Base-by-base conservation (phyloP, 2,329 filamentous ascomycete genomes). In the Orbilia javanica region DNA sequence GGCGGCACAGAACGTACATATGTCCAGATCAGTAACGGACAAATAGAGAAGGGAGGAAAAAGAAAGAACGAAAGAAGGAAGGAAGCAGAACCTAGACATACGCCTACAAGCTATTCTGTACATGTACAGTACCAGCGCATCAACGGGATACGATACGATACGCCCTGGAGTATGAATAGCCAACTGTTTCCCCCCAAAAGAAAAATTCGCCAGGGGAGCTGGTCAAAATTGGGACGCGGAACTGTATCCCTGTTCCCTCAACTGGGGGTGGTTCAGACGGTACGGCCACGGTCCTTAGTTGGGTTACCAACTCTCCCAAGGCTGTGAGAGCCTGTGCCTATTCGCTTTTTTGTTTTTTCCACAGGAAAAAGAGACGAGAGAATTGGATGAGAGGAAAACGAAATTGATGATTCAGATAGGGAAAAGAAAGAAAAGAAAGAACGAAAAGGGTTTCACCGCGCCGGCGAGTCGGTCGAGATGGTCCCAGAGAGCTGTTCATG, bases 401-500 rank as follows among this genome's bases (percentile, higher is more conserved):
- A 73, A 73, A 73, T 60, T 67, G 69, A 73, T 65, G 60, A 73
- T 60, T 73, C 69, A 66, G 57, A 69, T 67, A 42, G 48, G 44
- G 36, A 29, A 50, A 50, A 50, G 52, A 69, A 46, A 44, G 31
- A 22, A 44, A n/a, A n/a, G n/a, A 50, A 50, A 50, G 52, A 69
- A 46, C 31, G 31, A 22, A 44, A 29, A 64, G 44, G 50, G 62
- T 65, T 77, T 71, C 66, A 71, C 66, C 60, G 66, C 66, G 46
- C 65, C 72, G 72, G 42, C 71, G 66, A 77, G 22, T 66, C 66
- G 66, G 73, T 71, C 66, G 73, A 70, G 57, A 70, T 60, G 67
- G 39, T 64, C 67, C 60, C 52, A 69, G 66, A 62, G 42, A 39
- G 68, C 60, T 48, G 57, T 71, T n/a, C n/a, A n/a, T 48, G 57